These are phyloP conservation scores for Fusarium verrucosum DNA, from an alignment of 2,329 filamentous ascomycete species.

Conservation along the genomic window DNA sequence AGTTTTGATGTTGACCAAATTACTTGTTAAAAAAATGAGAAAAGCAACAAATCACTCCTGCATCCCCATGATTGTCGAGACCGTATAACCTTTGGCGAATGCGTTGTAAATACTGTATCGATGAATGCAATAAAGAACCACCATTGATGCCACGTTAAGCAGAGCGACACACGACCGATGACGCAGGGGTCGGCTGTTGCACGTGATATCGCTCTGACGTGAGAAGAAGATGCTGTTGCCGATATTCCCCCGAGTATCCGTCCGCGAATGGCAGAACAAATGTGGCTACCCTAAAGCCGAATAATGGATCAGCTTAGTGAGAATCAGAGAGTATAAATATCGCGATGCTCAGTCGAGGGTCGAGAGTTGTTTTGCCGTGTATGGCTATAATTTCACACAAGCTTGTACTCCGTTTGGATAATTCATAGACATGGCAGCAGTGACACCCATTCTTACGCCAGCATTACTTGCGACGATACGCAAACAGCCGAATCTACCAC, in stretches of 20 bases:
- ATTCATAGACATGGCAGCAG: slow-evolving; percentile 9
- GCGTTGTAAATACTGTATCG: slow-evolving; percentile 17
- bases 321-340: not conserved
- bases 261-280: not conserved
- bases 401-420: not conserved
- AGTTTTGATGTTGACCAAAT: slow-evolving; percentile 13
- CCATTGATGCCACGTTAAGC: slow-evolving; percentile 46
- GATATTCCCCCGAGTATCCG: slow-evolving; percentile 24
- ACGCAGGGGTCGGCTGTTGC: slow-evolving; percentile 36
- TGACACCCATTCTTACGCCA: slow-evolving; percentile 37
- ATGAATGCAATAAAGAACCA: slow-evolving; percentile 10
- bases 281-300: slow-evolving; percentile 33
- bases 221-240: not conserved
- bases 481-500: slow-evolving; percentile 37
- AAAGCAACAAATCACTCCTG: slow-evolving; percentile 31
- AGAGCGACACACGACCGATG: slow-evolving; percentile 40
- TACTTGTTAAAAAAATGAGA: slow-evolving; percentile 15
- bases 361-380: not conserved
- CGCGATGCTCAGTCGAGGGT: not conserved
- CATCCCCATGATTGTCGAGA: slow-evolving; percentile 38
- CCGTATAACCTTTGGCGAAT: slow-evolving; percentile 18
- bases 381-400: not conserved
- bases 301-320: slow-evolving; percentile 12
- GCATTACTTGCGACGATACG: slow-evolving; percentile 34
- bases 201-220: slow-evolving; percentile 37